These are phyloP conservation scores for Huntiella omanensis DNA, from an alignment of 2,329 filamentous ascomycete species.

Conservation along the genomic window DNA sequence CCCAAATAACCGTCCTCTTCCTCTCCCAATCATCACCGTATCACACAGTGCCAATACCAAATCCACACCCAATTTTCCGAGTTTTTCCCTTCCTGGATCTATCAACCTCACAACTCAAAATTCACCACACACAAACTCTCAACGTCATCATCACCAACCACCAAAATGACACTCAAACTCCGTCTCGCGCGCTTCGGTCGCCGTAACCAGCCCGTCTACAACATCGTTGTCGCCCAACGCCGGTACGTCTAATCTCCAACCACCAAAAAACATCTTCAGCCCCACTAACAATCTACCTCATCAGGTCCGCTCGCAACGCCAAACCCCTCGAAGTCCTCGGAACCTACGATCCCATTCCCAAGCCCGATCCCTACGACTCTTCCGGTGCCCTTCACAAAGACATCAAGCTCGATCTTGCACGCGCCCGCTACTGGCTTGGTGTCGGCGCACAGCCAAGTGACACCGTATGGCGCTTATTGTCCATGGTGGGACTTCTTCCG, in stretches of 20 bases:
- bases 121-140: neutral
- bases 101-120: conserved; percentile 1
- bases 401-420: conserved; percentile 61
- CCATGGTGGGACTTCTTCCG: conserved; percentile 39
- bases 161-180: conserved; percentile 77
- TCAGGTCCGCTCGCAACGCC: conserved; percentile 69
- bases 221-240: conserved; percentile 88
- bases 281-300: neutral
- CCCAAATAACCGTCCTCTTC: neutral
- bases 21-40: neutral
- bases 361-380: conserved; percentile 36
- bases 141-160: neutral
- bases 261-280: neutral
- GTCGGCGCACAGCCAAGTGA: conserved; percentile 91
- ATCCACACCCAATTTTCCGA: neutral
- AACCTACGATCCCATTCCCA: conserved; percentile 52
- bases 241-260: conserved; percentile 36
- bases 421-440: conserved; percentile 90
- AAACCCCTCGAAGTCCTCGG: conserved; percentile 86
- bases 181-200: conserved; percentile 86
- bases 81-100: neutral
- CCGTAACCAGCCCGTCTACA: conserved; percentile 80
- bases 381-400: conserved; percentile 63
- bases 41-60: neutral
- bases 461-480: conserved; percentile 68